These are phyloP conservation scores for Starmera dryadoides DNA, from an alignment of 805 yeast genomes.

Conservation along the genomic window DNA sequence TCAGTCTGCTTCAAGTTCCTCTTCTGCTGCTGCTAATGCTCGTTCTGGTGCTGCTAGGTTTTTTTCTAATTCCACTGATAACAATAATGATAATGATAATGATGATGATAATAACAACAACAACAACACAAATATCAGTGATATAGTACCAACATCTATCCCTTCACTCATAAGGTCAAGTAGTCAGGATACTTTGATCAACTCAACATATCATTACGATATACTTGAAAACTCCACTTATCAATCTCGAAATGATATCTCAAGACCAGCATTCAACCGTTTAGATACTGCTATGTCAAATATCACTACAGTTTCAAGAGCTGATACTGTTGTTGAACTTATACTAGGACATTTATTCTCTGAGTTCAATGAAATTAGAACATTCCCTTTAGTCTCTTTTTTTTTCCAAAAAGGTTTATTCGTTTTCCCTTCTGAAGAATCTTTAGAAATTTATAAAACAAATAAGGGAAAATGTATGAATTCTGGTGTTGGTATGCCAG, in stretches of 20 bases:
- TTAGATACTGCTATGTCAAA: background rate
- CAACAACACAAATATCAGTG: too few relatives aligned
- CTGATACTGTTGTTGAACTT: constrained; percentile 16
- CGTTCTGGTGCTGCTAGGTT: too few relatives aligned
- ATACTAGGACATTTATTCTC: constrained; percentile 14
- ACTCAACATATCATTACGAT: background rate
- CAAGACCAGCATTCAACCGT: background rate
- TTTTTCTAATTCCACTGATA: too few relatives aligned
- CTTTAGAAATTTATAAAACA: constrained; percentile 19
- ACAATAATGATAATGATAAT: too few relatives aligned
- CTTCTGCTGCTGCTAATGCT: too few relatives aligned
- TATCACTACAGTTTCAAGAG: constrained; percentile 2
- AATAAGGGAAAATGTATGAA: constrained; percentile 15
- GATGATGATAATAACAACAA: too few relatives aligned
- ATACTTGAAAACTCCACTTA: background rate
- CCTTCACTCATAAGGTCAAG: background rate
- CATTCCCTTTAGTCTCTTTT: constrained; percentile 25
- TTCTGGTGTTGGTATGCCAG: constrained; percentile 25
- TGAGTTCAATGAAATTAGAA: constrained; percentile 20
- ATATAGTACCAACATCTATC: too few relatives aligned
- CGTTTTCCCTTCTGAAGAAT: constrained; percentile 29
- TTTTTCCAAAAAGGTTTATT: constrained; percentile 28
- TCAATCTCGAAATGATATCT: background rate
- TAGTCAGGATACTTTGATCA: background rate
- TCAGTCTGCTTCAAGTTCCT: background rate